phyloP scores from a whole-genome alignment of 805 yeast genomes.

The Hanseniaspora lindneri region DNA sequence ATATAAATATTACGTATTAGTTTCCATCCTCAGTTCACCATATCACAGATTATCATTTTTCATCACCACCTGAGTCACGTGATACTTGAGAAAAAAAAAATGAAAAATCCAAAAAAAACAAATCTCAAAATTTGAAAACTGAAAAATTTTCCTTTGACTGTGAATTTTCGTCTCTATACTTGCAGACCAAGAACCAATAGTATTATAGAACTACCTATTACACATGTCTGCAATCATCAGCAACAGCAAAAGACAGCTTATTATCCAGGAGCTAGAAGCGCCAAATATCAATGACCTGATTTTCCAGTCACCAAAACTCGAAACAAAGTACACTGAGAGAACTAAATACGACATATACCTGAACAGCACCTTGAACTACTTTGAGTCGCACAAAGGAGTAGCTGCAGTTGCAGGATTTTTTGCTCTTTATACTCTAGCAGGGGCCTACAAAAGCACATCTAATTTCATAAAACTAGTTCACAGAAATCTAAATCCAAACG shows the following conservation, averaged over 20 bases:
- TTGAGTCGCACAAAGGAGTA: constrained; percentile 67
- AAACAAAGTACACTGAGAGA: constrained; percentile 20
- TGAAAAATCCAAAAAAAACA: no score
- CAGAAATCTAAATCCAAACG: constrained; percentile 34
- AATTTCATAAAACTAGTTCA: constrained; percentile 18
- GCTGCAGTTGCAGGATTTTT: constrained; percentile 60
- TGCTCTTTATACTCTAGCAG: constrained; percentile 52
- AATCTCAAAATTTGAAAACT: no score
- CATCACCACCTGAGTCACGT: no score
- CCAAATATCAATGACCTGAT: constrained; percentile 18
- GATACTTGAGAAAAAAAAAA: no score
- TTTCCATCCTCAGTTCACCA: no score
- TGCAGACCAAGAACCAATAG: no score
- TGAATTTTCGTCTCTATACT: no score
- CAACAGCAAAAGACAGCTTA: constrained; percentile 10
- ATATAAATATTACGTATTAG: no score
- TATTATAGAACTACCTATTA: no score
- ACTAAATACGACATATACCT: constrained; percentile 47
- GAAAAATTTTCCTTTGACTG: no score
- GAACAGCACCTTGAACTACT: constrained; percentile 44
- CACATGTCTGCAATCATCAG: constrained; percentile 7
- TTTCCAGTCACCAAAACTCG: constrained; percentile 17
- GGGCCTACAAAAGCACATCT: constrained; percentile 42
- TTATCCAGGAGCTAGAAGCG: constrained; percentile 18
- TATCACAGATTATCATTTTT: no score